These are phyloP conservation scores for Dictyostelium citrinum DNA, from an alignment of 78 protist genomes.

Conservation along the genomic window DNA sequence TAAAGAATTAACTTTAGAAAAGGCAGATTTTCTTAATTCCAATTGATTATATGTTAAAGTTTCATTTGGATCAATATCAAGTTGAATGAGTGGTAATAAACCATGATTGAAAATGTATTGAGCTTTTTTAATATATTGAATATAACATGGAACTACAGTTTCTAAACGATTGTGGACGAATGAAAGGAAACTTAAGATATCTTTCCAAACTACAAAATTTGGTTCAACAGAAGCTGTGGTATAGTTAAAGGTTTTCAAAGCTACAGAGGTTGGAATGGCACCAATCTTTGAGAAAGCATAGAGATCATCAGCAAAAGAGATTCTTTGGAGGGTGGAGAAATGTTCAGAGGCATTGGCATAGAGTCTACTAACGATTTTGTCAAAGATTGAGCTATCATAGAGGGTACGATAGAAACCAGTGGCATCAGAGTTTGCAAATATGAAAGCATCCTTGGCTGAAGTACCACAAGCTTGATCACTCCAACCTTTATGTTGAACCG, in stretches of 20 bases:
- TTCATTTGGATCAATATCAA: not conserved
- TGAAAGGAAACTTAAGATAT: not conserved
- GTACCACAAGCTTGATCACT: not conserved
- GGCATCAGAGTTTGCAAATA: not conserved
- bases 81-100: not conserved
- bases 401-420: slow-evolving; percentile 18
- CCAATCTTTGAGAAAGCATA: slow-evolving; percentile 25
- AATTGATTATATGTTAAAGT: not conserved
- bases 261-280: not conserved
- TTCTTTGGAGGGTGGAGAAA: not conserved
- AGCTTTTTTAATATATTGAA: not conserved
- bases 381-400: not conserved
- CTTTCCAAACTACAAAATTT: not conserved
- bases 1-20: not conserved
- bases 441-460: not conserved
- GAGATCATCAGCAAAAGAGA: slow-evolving; percentile 15
- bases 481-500: not conserved
- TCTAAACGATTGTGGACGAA: not conserved
- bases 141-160: not conserved
- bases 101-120: slow-evolving; percentile 17
- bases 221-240: not conserved
- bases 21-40: not conserved
- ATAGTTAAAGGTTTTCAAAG: not conserved
- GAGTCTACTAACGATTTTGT: not conserved
- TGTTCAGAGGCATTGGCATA: not conserved